A percentile compares a stretch with the other conserved stretches of the same genome.
These are phyloP conservation scores for Cymbopogon flexuosus DNA, from an alignment of 202 grass and related monocot genomes.

Conservation along the genomic window DNA sequence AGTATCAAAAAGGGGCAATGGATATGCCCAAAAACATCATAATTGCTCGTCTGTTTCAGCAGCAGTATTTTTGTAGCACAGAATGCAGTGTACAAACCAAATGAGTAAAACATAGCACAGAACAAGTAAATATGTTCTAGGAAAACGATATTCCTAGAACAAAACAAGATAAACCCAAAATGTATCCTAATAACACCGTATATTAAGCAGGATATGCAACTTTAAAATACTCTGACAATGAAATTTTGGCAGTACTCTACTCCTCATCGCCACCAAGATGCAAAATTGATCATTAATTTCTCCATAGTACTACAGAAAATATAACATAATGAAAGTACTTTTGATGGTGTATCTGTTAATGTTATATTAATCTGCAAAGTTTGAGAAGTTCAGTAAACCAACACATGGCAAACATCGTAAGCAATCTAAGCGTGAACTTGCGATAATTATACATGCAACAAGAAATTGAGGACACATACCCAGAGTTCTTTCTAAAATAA, in stretches of 20 bases:
- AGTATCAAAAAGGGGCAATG: background rate
- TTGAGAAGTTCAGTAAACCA: background rate
- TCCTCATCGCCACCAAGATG: background rate
- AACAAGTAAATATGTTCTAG: background rate
- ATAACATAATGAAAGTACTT: background rate
- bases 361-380: background rate
- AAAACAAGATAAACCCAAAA: background rate
- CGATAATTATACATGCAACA: background rate
- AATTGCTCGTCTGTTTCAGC: background rate
- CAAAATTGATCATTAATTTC: background rate
- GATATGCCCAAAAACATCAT: background rate
- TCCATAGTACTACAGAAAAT: background rate
- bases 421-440: background rate
- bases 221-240: background rate
- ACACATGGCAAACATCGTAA: background rate
- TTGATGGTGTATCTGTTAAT: background rate
- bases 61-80: background rate
- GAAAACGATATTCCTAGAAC: background rate
- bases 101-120: constrained; percentile 14
- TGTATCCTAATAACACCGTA: background rate
- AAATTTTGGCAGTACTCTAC: background rate
- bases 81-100: constrained; percentile 28
- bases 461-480: constrained; percentile 54
- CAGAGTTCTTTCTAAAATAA: constrained; percentile 70
- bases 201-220: constrained; percentile 1